Evolutionary conservation across 2,329 filamentous ascomycete genomes (phyloP), one percentile per base, ranked within the genome.

Genomic region (Colletotrichum noveboracense): DNA sequence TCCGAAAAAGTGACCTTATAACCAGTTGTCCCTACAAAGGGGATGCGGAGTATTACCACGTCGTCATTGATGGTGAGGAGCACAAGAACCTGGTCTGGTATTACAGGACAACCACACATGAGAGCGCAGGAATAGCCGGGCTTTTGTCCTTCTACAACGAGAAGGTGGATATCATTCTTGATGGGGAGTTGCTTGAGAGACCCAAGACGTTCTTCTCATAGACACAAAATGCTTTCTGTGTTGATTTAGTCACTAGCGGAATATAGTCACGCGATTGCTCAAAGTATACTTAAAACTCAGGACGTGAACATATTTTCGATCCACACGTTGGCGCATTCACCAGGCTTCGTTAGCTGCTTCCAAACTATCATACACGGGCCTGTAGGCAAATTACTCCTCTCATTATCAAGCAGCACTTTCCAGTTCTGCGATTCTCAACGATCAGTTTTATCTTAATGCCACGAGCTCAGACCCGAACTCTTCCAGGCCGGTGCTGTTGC

Each of bases 1-100:
- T 93, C 12, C 81, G 82, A 1, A 85, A 86, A 8, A 93, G 91
- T 78, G 80, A 84, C 3, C 90, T 89, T 0, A 82, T 80, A n/a
- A 92, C 91, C 0, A 83, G 85, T 68, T 94, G 93, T 81, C 93
- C 93, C 3, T 94, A 94, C 78, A 94, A 94, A 80, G 93, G 93
- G 2, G 87, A 89, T 70, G 92, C 92, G 0, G 86, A 90, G 71
- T 94, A 93, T 75, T 93, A 93, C 77, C 78, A 91, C 70, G 83
- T 93, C 0, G 85, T 87, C 0, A 77, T 92, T 0, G 81, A 86
- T 6, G 88, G 84, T 0, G 81, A 86, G 26, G 80, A 83, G 71
- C 82, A 85, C 36, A 84, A 87, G 77, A 88, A 93, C 78, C 70
- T 91, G 4, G 86, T 92, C 2, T 94, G 93, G 93, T 93, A 89